phyloP scores from a whole-genome alignment of 345 rosid genomes.

The Hevea brasiliensis region DNA sequence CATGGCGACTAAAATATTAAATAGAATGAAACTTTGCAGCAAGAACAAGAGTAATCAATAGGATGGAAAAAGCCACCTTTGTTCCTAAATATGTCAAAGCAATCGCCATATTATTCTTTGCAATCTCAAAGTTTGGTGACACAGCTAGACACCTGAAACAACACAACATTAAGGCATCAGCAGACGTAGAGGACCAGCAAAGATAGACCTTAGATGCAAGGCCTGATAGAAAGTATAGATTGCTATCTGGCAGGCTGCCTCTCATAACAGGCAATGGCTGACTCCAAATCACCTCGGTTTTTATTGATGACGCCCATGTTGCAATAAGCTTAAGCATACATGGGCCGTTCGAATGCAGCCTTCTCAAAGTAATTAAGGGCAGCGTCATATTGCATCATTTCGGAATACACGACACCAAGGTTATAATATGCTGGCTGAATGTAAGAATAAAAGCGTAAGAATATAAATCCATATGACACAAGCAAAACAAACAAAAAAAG shows the following conservation, averaged over 20 bases:
- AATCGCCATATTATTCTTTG: constrained; percentile 99
- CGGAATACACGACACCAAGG: constrained; percentile 98
- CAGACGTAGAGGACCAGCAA: constrained; percentile 16
- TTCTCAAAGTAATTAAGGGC: constrained; percentile 96
- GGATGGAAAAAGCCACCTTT: constrained; percentile 54
- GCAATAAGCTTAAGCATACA: constrained; percentile 99
- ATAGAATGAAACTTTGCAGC: neutral
- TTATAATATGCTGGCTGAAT: constrained; percentile 98
- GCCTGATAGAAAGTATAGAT: constrained; percentile 10
- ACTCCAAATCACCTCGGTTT: constrained; percentile 95
- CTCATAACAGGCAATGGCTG: constrained; percentile 97
- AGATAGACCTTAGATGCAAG: constrained; percentile 18
- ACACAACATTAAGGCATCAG: constrained; percentile 23
- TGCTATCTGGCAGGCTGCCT: constrained; percentile 48
- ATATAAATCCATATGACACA: neutral
- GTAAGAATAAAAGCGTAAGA: constrained; percentile 22
- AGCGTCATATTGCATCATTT: constrained; percentile 97
- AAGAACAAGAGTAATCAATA: neutral
- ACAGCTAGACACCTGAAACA: constrained; percentile 89
- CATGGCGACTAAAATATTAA: neutral
- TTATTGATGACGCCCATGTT: constrained; percentile 99
- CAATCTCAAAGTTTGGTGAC: constrained; percentile 99
- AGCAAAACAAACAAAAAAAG: neutral
- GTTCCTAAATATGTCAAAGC: constrained; percentile 99
- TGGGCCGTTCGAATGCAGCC: constrained; percentile 95